phyloP scores from a whole-genome alignment of 2,329 filamentous ascomycete genomes.

The Arthrobotrys sphaeroides region DNA sequence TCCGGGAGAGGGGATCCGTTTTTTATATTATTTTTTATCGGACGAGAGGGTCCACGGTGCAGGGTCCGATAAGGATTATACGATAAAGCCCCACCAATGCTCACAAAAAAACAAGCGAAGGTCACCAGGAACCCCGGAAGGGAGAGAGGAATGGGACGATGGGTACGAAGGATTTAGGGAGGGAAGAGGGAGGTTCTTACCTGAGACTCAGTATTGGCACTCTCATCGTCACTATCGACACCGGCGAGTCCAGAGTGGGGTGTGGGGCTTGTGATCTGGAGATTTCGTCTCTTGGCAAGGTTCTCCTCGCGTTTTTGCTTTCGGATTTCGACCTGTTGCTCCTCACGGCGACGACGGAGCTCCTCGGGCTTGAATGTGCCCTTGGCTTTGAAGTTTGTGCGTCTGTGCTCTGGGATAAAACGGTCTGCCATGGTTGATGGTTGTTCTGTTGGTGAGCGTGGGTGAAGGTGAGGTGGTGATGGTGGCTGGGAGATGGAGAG shows the following conservation, averaged over 20 bases:
- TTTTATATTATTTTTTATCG: conserved; percentile 17
- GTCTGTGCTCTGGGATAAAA: conserved; percentile 99
- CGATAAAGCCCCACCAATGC: conserved; percentile 51
- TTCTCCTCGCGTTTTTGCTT: conserved; percentile 99
- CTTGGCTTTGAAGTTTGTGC: conserved; percentile 99
- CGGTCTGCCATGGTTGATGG: conserved; percentile 86
- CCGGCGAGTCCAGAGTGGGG: conserved; percentile 74
- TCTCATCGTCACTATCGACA: conserved; percentile 97
- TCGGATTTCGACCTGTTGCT: conserved; percentile 98
- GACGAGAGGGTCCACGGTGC: background rate
- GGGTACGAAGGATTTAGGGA: background rate
- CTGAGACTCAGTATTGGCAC: conserved; percentile 92
- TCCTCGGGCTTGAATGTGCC: conserved; percentile 99
- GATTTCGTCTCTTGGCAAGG: conserved; percentile 86
- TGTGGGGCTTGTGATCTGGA: conserved; percentile 83
- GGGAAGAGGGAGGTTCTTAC: conserved; percentile 68
- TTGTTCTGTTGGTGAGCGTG: conserved; percentile 55
- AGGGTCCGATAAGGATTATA: conserved; percentile 44
- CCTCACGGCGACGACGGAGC: conserved; percentile 95
- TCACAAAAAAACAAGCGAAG: conserved; percentile 11
- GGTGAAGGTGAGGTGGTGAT: conserved; percentile 29
- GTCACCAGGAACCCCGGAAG: background rate
- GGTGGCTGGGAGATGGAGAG: conserved; percentile 44
- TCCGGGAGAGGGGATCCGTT: background rate
- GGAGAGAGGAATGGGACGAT: background rate